Evolutionary conservation across 148 eudicot species (phyloP).

Genomic region (Chenopodium formosanum): DNA sequence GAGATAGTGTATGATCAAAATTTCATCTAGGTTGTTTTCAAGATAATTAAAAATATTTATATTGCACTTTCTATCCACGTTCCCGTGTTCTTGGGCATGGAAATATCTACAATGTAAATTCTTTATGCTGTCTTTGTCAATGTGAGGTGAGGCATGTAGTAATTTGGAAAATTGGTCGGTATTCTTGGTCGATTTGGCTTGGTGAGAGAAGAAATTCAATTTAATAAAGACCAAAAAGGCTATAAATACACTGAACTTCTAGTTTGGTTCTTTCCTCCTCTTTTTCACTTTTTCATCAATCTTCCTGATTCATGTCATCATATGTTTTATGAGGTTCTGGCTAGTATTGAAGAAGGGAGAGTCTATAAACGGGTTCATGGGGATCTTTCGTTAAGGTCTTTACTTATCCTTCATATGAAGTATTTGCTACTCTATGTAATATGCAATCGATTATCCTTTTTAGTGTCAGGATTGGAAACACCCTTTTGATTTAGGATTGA

Average conservation of each 20-base stretch:
- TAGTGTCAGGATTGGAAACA: neutral
- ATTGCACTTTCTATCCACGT: neutral
- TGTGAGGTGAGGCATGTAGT: constrained; percentile 23
- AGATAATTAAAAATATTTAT: neutral
- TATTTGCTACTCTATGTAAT: neutral
- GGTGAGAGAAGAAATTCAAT: constrained; percentile 17
- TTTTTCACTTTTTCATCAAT: constrained; percentile 6
- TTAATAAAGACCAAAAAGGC: constrained; percentile 6
- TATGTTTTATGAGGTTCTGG: neutral
- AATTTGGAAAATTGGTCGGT: constrained; percentile 9
- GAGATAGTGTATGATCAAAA: neutral
- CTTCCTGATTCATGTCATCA: constrained; percentile 7
- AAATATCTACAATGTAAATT: constrained; percentile 9
- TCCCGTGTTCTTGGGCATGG: constrained; percentile 7
- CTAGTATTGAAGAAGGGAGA: neutral
- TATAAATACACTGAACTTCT: neutral
- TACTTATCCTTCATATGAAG: neutral
- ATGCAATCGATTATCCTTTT: neutral
- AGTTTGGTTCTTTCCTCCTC: neutral
- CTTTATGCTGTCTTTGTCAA: constrained; percentile 28
- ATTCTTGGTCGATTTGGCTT: constrained; percentile 5
- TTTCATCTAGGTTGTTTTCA: neutral
- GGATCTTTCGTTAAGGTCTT: constrained; percentile 15
- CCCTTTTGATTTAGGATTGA: neutral
- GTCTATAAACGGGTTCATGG: neutral